Conservation (phyloP, 352 stramenopile genomes). For the Phytophthora sojae region DNA sequence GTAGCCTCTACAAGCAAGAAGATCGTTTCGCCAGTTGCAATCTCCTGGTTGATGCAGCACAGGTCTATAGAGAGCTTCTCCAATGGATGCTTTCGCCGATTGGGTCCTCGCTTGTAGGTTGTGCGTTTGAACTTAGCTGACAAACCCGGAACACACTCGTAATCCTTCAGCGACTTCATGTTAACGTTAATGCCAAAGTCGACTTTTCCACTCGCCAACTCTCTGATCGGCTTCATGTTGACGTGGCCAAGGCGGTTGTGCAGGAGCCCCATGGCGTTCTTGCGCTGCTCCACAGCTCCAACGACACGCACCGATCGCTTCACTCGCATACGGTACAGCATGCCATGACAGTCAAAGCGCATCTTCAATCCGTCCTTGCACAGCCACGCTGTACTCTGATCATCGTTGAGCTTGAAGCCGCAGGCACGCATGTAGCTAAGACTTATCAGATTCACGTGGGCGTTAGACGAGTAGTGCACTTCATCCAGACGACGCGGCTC, state of each 20-base stretch:
- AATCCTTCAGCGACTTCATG: background rate
- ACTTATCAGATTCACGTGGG: background rate
- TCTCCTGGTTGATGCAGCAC: background rate
- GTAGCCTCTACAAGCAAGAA: background rate
- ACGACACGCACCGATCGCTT: background rate
- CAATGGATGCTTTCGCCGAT: background rate
- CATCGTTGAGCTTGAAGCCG: background rate
- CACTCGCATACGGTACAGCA: background rate
- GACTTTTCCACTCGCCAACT: background rate
- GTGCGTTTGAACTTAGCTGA: background rate
- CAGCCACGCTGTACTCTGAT: background rate
- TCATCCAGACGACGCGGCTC: background rate
- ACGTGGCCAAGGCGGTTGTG: background rate
- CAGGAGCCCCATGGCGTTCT: background rate
- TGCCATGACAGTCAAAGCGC: background rate
- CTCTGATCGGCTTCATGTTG: background rate
- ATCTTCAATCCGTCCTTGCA: background rate
- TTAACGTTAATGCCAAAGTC: background rate
- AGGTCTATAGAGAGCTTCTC: background rate
- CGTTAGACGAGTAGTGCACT: background rate
- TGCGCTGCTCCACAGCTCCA: background rate
- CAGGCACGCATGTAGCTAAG: background rate
- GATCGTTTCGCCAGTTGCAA: background rate
- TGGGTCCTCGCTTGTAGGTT: background rate
- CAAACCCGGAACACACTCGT: background rate